Evolutionary conservation across 139 green algal species (phyloP), one percentile per base, ranked within the genome.

Genomic region (Chlamydomonas urium): DNA sequence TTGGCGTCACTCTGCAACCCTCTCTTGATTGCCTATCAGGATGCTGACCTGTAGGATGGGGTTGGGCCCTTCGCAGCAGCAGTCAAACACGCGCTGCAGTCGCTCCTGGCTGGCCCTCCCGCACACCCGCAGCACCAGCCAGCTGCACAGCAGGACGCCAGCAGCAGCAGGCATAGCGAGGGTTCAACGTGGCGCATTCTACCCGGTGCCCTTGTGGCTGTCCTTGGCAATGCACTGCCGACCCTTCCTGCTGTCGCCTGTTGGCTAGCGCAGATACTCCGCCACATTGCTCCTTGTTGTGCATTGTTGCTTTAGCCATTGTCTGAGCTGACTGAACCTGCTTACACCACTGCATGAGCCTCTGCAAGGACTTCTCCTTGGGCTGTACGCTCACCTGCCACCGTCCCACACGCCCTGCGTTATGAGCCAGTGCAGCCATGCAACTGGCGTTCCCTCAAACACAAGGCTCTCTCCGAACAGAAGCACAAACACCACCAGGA

Each of bases 401-500:
- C 33, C 58, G 29, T 77, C 57, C 28, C 76, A 76, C 33, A 77
- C 47, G 26, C 75, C 79, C 2, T 48, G 28, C 0, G 76, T 85
- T 0, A 89, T 21, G 14, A 85, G 33, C 77, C 77, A 89, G 56
- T 86, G 78, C 21, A 69, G 6, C n/a, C 26, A 75, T 4, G 81
- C 59, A 1, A 89, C 50, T 17, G 81, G 84, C 0, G 84, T 89
- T 3, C 66, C 48, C 5, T 14, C 31, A 23, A 85, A 79, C 0
- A 66, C 23, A 0, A 69, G 75, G 8, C 35, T 66, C 45, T 89
- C 79, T 10, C 82, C 84, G 34, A 89, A 87, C 5, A 89, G 71
- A 19, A 89, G 63, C 23, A 85, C 47, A 32, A 78, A 75, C 0
- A 89, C 66, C 1, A 89, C 29, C 10, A 76, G 38, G 0, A 68